phyloP scores from a whole-genome alignment of 2,329 filamentous ascomycete genomes.

The Eurotiales sp. region DNA sequence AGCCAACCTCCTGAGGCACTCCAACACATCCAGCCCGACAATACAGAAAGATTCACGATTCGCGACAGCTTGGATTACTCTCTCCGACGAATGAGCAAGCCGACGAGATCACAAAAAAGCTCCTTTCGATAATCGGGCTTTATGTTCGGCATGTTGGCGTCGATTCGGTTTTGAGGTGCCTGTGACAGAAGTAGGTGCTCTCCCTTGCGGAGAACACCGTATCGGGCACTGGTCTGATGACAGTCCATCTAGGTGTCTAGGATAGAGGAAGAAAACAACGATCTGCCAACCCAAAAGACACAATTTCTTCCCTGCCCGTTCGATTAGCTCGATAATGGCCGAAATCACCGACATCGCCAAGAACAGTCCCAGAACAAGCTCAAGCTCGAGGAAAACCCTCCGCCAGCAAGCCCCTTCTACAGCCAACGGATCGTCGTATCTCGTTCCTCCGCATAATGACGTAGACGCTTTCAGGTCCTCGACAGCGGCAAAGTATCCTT shows the following conservation, averaged over 20 bases:
- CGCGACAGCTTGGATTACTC: not conserved
- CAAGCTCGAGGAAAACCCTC: slow-evolving; percentile 8
- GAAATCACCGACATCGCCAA: not conserved
- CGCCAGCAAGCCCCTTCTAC: slow-evolving; percentile 2
- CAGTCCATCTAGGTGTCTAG: not conserved
- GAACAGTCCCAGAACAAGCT: slow-evolving; percentile 9
- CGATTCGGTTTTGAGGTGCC: not conserved
- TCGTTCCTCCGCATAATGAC: not conserved
- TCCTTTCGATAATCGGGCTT: too few relatives aligned
- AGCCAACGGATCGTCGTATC: not conserved
- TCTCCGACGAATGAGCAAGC: not conserved
- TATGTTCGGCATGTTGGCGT: not conserved
- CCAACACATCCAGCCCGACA: too few relatives aligned
- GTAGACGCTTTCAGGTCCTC: not conserved
- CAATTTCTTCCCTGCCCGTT: not conserved
- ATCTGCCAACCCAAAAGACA: not conserved
- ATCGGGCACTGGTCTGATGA: too few relatives aligned
- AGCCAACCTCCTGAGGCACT: too few relatives aligned
- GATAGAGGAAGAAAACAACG: not conserved
- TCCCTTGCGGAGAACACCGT: too few relatives aligned
- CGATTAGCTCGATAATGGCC: slow-evolving; percentile 10
- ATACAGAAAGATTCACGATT: too few relatives aligned
- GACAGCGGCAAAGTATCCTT: not conserved
- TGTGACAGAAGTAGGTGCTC: not conserved
- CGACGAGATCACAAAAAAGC: not conserved